Conservation (phyloP, 768 basidiomycete species). For the Neoboletus brunneissimus region DNA sequence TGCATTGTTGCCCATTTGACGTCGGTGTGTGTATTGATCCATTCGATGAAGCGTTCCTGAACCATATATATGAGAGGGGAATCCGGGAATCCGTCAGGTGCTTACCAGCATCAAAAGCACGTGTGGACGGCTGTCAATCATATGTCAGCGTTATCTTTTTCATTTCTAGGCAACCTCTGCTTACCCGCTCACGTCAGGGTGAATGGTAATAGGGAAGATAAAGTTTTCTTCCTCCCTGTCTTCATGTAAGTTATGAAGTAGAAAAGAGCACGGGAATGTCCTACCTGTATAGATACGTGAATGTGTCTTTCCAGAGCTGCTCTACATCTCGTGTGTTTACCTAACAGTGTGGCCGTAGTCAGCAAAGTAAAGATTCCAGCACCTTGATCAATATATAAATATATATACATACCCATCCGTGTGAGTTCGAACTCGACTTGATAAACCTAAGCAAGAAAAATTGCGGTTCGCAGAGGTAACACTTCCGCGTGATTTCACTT, state of each 20-base stretch:
- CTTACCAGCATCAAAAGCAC: conserved; percentile 70
- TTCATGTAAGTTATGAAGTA: conserved; percentile 1
- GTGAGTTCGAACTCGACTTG: conserved; percentile 62
- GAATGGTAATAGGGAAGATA: conserved; percentile 75
- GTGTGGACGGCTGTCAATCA: conserved; percentile 51
- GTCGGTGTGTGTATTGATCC: conserved; percentile 66
- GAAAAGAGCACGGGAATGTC: background rate
- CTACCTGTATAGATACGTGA: conserved; percentile 64
- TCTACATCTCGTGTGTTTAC: conserved; percentile 66
- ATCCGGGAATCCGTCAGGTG: background rate
- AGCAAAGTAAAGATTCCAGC: background rate
- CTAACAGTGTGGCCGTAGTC: conserved; percentile 26
- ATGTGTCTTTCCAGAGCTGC: conserved; percentile 74
- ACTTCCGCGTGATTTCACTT: conserved; percentile 7
- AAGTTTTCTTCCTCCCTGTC: conserved; percentile 59
- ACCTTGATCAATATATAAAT: conserved; percentile 1
- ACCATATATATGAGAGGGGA: background rate
- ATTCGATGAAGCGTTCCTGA: conserved; percentile 71
- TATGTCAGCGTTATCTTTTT: conserved; percentile 4
- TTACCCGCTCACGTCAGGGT: conserved; percentile 72
- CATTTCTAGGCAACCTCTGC: conserved; percentile 15
- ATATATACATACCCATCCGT: conserved; percentile 54
- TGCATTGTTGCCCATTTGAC: conserved; percentile 71
- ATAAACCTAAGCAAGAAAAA: conserved; percentile 51
- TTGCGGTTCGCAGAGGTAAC: background rate